Evolutionary conservation across 768 basidiomycete species (phyloP), one percentile per base, ranked within the genome.

Genomic region (Wakefieldia striispora): DNA sequence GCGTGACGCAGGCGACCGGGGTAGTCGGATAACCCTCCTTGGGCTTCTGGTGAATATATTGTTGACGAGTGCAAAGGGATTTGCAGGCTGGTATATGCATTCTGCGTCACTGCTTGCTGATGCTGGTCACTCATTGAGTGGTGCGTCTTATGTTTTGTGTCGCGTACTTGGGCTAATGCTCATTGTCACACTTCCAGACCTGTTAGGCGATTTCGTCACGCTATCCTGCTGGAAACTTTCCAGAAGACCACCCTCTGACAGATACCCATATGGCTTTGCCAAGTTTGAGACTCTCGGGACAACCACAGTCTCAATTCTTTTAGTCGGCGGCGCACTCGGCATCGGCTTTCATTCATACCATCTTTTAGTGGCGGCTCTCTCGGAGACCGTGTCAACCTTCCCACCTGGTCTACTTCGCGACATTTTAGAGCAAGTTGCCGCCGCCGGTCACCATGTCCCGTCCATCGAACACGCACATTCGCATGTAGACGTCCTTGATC

Each of bases 281-380:
- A 97, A 98, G 70, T 95, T 93, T 57, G 95, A 99, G 70, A 94
- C 93, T 5, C 75, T 97, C 20, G 95, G 95, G 40, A 95, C 95
- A n/a, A 82, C 90, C 3, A 82, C 88, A 33, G 86, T 97, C 40
- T 90, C 93, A 2, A 71, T 97, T 42, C 79, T 97, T 27, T 80
- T 99, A 51, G 82, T 93, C 48, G 85, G 84, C 5, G 91, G 90
- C 47, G 87, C 88, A 2, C 74, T 88, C 16, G 90, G 88, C 46
- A 88, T 94, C 45, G 92, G 92, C 10, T 79, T 95, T 57, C 95
- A 97, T 72, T 94, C 93, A 2, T 93, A 89, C 59, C 77, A 86
- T 66, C 82, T 95, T 29, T 81, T 97, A 38, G 69, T 91, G 23
- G 77, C 87, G 47, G 81, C 85, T 14, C 79, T 97, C 39, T 69